Evolutionary conservation across 2,329 filamentous ascomycete genomes (phyloP).

Genomic region (Neospermospora avenae): DNA sequence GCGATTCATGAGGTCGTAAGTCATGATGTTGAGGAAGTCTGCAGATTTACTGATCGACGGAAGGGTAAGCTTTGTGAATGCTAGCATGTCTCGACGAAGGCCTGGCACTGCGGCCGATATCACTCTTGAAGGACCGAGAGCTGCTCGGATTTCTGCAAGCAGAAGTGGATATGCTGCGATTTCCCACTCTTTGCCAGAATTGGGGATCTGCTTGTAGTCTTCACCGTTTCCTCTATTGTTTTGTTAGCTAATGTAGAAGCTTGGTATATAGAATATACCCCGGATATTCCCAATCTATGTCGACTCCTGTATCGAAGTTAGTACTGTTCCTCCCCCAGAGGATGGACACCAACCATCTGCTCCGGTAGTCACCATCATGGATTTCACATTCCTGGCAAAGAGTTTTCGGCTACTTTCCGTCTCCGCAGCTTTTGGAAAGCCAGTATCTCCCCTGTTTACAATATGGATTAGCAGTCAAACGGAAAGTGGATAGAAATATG

Average conservation of each 20-base stretch:
- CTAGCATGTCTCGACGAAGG: conserved; percentile 62
- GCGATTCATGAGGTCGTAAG: conserved; percentile 69
- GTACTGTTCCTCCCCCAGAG: background rate
- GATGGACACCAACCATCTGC: conserved; percentile 56
- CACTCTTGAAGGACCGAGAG: conserved; percentile 54
- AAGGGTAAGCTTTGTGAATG: conserved; percentile 56
- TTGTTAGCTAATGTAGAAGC: conserved; percentile 1
- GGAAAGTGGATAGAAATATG: too few species aligned
- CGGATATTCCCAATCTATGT: conserved; percentile 53
- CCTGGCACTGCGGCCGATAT: conserved; percentile 69
- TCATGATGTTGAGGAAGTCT: conserved; percentile 69
- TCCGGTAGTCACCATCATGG: conserved; percentile 58
- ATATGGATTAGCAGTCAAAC: too few species aligned
- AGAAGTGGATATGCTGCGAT: conserved; percentile 61
- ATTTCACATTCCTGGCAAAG: conserved; percentile 62
- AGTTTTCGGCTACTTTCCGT: conserved; percentile 48
- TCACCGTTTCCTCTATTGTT: conserved; percentile 59
- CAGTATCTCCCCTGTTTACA: conserved; percentile 69
- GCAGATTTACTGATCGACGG: conserved; percentile 56
- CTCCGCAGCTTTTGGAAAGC: conserved; percentile 57
- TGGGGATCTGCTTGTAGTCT: conserved; percentile 64
- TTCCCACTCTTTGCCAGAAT: conserved; percentile 57
- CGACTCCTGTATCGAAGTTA: conserved; percentile 34
- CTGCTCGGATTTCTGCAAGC: conserved; percentile 53
- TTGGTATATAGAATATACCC: conserved; percentile 36